Base-by-base conservation (phyloP, 305 asterid species). In the Fraxinus baroniana region DNA sequence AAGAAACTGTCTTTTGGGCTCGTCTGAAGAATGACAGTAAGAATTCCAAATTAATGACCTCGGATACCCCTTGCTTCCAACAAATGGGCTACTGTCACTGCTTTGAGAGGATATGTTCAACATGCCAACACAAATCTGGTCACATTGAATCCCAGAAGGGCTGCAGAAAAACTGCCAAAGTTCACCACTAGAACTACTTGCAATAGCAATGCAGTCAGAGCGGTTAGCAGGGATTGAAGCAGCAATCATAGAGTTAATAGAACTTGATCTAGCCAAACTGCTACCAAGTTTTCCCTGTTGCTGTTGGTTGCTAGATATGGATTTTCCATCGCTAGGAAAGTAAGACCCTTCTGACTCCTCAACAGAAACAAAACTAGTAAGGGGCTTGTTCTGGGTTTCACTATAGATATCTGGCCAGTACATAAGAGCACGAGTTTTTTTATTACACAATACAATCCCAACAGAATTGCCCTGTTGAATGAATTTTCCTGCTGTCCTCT, bases 21-120 rank as follows among this genome's bases (percentile, higher is more conserved):
- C 88, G 76, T 85, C 89, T n/a, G 64, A 88, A 82, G 92, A 87
- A 76, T 76, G 86, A 85, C 86, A 76, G 80, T 73, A 85, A 76
- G 91, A 86, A 81, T 90, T 94, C 99, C 99, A 95, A 82, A 89
- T 85, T 83, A 94, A 87, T 80, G 97, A 92, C 91, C 97, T 94
- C 7, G 97, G 95, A 82, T 94, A 93, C 60, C 97, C 96, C 90
- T 93, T 90, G 81, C 87, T 85, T 76, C 90, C 91, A 83, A 83
- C 87, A 80, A 76, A 85, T 55, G 90, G 90, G 66, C 86, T 77
- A 82, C 76, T 82, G 76, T 90, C 94, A 89, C 78, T 83, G 78
- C 83, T 95, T 86, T 79, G 88, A 83, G 83, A 80, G 78, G 36
- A 66, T 79, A 81, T 76, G 84, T 88, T 81, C 75, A 81, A 7